phyloP scores from a whole-genome alignment of 169 alveolate species.

The Cryptosporidium andersoni region DNA sequence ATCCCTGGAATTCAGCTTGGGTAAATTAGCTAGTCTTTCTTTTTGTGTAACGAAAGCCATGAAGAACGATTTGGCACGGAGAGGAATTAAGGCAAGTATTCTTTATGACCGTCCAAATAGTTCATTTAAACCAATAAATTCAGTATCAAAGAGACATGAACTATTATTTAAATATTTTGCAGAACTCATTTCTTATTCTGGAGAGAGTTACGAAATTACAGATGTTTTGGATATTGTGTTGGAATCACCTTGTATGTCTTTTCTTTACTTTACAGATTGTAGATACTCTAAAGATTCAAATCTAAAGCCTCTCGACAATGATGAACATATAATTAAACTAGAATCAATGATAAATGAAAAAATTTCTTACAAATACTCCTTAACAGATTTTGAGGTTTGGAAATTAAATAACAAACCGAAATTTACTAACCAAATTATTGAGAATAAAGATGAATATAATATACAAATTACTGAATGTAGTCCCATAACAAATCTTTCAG shows the following conservation, averaged over 20 bases:
- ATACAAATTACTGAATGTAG: constrained; percentile 29
- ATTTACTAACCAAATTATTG: not conserved
- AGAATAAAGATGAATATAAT: constrained; percentile 1
- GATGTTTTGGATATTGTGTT: not conserved
- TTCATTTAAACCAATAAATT: constrained; percentile 72
- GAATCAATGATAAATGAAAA: not conserved
- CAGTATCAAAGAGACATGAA: constrained; percentile 63
- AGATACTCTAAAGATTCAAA: not conserved
- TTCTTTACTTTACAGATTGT: not conserved
- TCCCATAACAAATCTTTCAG: constrained; percentile 21
- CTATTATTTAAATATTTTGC: constrained; percentile 71
- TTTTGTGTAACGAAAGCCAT: constrained; percentile 89
- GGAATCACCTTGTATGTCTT: too few relatives aligned
- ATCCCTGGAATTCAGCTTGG: constrained; percentile 81
- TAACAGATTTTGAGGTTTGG: too few relatives aligned
- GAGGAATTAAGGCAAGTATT: constrained; percentile 81
- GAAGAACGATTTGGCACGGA: constrained; percentile 80
- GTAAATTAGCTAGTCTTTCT: constrained; percentile 80
- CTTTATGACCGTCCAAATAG: constrained; percentile 85
- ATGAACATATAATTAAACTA: not conserved
- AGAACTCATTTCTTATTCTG: constrained; percentile 5
- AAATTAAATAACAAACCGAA: too few relatives aligned
- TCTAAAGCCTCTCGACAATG: not conserved
- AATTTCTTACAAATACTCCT: not conserved
- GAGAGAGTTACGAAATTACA: not conserved